Conservation (phyloP, 2,329 filamentous ascomycete genomes). For the Exophiala sp. region DNA sequence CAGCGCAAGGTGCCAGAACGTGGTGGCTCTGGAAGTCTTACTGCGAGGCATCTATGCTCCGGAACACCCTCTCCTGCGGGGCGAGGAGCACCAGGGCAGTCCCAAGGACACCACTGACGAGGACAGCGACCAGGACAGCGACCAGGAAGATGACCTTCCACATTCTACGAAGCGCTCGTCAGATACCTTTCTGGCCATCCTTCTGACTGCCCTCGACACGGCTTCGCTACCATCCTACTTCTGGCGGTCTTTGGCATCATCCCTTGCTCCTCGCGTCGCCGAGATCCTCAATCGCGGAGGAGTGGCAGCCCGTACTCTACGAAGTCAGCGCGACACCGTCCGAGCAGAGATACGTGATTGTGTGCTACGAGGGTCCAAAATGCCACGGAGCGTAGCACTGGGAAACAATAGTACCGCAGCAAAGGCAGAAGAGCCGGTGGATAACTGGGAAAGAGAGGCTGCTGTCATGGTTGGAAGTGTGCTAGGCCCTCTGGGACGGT, state of each 20-base stretch:
- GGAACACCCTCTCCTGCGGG: conserved; percentile 56
- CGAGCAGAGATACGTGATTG: conserved; percentile 74
- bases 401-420: conserved; percentile 41
- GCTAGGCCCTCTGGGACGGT: conserved; percentile 48
- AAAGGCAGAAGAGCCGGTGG: conserved; percentile 43
- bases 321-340: conserved; percentile 67
- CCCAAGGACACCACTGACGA: conserved; percentile 25
- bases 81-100: conserved; percentile 18
- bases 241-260: conserved; percentile 81
- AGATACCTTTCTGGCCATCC: conserved; percentile 57
- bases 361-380: conserved; percentile 68
- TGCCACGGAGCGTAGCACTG: conserved; percentile 50
- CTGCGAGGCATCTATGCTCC: conserved; percentile 64
- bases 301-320: conserved; percentile 72
- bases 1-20: conserved; percentile 77
- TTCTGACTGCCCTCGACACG: conserved; percentile 76
- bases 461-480: conserved; percentile 91
- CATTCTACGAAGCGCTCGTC: conserved; percentile 17
- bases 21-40: conserved; percentile 78
- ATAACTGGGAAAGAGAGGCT: conserved; percentile 79
- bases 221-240: conserved; percentile 84
- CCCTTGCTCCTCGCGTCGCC: conserved; percentile 68
- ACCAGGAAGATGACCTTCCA: conserved; percentile 6
- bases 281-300: conserved; percentile 80
- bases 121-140: conserved; percentile 9